Conservation (phyloP, 2,329 filamentous ascomycete genomes). For the Aspergillus niger region DNA sequence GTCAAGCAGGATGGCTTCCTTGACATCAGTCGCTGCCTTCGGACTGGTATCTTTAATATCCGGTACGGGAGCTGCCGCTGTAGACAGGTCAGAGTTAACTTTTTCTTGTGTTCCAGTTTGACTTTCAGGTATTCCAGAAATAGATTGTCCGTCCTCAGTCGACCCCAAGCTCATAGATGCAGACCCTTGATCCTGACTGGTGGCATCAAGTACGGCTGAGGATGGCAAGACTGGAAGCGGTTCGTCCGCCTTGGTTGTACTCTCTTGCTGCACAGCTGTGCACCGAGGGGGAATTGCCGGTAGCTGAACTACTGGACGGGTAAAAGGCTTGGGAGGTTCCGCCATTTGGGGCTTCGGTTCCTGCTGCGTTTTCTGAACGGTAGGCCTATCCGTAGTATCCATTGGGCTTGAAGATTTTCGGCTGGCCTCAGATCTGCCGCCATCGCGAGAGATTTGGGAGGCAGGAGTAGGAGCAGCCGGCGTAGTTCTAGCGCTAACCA, state of each 20-base stretch:
- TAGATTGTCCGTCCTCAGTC: not conserved
- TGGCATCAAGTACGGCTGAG: not conserved
- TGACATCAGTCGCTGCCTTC: not conserved
- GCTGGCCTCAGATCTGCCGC: not conserved
- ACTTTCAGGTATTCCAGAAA: not conserved
- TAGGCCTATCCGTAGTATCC: not conserved
- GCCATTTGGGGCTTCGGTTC: not conserved
- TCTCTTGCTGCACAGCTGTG: not conserved
- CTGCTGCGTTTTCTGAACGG: not conserved
- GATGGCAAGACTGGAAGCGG: not conserved
- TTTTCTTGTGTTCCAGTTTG: not conserved
- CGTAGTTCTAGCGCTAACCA: conserved; percentile 9
- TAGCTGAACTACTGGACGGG: not conserved
- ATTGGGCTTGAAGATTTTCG: not conserved
- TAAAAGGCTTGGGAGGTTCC: not conserved
- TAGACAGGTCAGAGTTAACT: not conserved
- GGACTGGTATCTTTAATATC: not conserved
- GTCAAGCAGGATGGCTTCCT: conserved; percentile 25
- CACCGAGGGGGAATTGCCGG: not conserved
- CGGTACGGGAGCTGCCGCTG: not conserved
- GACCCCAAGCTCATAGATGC: not conserved
- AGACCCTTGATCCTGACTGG: not conserved
- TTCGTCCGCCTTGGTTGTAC: not conserved
- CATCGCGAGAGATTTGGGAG: conserved; percentile 7
- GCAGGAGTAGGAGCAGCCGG: not conserved